Conservation (phyloP, 164 flowering plant genomes). For the Umbellularia californica region DNA sequence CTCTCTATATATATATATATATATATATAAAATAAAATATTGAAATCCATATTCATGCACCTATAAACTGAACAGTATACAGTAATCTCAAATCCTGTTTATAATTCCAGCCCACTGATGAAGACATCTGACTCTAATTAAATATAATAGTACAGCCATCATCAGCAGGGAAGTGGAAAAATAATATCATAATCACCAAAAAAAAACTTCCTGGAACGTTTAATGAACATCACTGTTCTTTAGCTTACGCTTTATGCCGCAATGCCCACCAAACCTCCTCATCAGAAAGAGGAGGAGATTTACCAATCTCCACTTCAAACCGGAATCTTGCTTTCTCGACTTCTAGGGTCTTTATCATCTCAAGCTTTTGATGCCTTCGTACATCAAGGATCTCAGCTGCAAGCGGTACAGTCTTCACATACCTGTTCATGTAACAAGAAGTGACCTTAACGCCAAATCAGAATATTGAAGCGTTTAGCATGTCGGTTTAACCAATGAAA, state of each 20-base stretch:
- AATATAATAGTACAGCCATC: background rate
- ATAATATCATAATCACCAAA: background rate
- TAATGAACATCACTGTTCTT: background rate
- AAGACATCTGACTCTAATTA: background rate
- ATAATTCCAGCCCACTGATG: background rate
- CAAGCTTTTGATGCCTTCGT: conserved; percentile 79
- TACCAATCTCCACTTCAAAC: conserved; percentile 91
- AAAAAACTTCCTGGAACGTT: background rate
- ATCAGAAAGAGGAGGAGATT: conserved; percentile 94
- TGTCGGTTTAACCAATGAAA: background rate
- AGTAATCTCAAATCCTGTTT: background rate
- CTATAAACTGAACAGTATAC: background rate
- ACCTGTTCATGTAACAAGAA: conserved; percentile 39
- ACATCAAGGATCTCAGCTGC: conserved; percentile 94
- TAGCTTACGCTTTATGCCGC: conserved; percentile 83
- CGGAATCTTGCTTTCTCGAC: conserved; percentile 61
- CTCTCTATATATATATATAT: too few relatives aligned
- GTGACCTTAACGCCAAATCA: background rate
- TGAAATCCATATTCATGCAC: background rate
- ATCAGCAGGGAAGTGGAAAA: background rate
- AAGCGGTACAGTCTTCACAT: conserved; percentile 93
- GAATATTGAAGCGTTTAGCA: background rate
- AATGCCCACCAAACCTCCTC: conserved; percentile 79
- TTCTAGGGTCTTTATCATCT: conserved; percentile 73
- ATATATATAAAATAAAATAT: too few relatives aligned